Conservation (phyloP, 1,139 yeast species). For the Geotrichum phurueaensis region DNA sequence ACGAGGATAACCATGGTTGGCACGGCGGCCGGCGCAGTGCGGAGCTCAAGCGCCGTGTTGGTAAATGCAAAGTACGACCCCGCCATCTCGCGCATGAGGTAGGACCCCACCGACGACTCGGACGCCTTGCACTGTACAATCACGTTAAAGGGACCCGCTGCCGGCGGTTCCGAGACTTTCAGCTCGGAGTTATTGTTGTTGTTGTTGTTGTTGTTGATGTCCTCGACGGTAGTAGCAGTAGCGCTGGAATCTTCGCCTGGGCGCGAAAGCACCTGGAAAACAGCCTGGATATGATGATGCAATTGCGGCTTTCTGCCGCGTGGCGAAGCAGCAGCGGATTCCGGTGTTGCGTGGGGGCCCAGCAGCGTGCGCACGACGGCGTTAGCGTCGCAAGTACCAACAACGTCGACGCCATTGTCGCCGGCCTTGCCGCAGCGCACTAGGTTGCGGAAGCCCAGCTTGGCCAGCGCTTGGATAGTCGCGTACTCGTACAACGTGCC, state of each 20-base stretch:
- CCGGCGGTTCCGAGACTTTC: not conserved
- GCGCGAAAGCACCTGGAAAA: not conserved
- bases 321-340: not conserved
- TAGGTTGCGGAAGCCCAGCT: slow-evolving; percentile 8
- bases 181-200: not conserved
- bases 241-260: not conserved
- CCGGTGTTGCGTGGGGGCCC: not conserved
- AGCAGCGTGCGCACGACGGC: not conserved
- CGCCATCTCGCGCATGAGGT: slow-evolving; percentile 15
- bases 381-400: slow-evolving; percentile 2
- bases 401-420: slow-evolving; percentile 15
- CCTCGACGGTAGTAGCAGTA: too few species aligned
- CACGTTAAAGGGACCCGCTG: slow-evolving; percentile 2
- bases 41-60: not conserved
- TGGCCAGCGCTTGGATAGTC: slow-evolving; percentile 8
- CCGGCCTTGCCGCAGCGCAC: slow-evolving; percentile 14
- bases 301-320: not conserved
- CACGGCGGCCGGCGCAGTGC: not conserved
- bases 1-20: slow-evolving; percentile 10
- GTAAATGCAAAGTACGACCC: slow-evolving; percentile 14
- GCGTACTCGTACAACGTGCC: slow-evolving; percentile 17
- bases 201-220: too few species aligned
- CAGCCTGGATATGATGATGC: not conserved
- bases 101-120: slow-evolving; percentile 10
- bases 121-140: slow-evolving; percentile 16